Evolutionary conservation across 1,139 yeast species (phyloP).

Genomic region (Suhomyces coccinellae): DNA sequence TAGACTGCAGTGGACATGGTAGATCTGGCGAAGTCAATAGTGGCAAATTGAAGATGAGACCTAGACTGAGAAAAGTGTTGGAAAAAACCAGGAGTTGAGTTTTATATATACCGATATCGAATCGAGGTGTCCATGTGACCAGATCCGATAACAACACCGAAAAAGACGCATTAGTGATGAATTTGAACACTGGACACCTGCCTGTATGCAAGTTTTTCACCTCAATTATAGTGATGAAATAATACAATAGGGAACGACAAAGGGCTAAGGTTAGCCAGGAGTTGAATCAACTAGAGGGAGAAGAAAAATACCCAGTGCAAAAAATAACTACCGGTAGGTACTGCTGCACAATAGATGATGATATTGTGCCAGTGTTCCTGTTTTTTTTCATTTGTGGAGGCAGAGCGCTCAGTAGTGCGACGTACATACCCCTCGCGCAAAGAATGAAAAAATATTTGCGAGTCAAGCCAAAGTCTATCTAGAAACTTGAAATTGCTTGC

Average conservation of each 20-base stretch:
- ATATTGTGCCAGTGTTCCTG: conserved; percentile 6
- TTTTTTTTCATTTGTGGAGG: neutral
- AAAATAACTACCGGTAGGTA: neutral
- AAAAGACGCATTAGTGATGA: conserved; percentile 3
- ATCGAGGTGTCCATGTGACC: conserved; percentile 11
- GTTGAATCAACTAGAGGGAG: conserved; percentile 3
- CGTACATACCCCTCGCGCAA: conserved; percentile 2
- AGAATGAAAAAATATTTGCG: neutral
- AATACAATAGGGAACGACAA: conserved; percentile 6
- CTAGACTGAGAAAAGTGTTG: neutral
- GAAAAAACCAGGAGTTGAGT: conserved; percentile 2
- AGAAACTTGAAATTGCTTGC: conserved; percentile 10
- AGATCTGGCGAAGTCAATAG: neutral
- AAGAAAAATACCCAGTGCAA: neutral
- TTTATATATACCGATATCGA: conserved; percentile 8
- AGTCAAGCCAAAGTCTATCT: conserved; percentile 2
- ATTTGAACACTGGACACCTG: conserved; percentile 6
- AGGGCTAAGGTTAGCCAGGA: conserved; percentile 4
- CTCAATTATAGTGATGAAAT: conserved; percentile 10
- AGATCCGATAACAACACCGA: conserved; percentile 9
- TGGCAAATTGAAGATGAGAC: neutral
- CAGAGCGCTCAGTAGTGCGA: conserved; percentile 1
- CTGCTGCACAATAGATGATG: conserved; percentile 3
- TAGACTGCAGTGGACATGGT: conserved; percentile 36
- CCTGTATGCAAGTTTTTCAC: conserved; percentile 9